Evolutionary conservation across 2,329 filamentous ascomycete species (phyloP).

Genomic region (Calcarisporium arbuscula): DNA sequence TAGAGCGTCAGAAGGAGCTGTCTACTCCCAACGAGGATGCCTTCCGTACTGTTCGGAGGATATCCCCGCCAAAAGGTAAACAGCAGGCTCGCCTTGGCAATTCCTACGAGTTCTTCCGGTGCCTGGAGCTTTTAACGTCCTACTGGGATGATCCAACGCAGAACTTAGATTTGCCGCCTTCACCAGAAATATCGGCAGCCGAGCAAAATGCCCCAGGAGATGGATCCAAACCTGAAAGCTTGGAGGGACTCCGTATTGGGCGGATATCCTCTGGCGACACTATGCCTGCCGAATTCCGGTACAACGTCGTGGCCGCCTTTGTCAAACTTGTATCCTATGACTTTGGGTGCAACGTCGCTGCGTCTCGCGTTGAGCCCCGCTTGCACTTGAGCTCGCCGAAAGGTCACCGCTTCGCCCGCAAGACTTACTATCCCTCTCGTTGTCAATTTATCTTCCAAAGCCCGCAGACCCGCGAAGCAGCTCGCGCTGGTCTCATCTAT

Average conservation of each 20-base stretch:
- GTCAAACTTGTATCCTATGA: slow-evolving; percentile 60
- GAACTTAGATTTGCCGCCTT: slow-evolving; percentile 22
- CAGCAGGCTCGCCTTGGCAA: slow-evolving; percentile 52
- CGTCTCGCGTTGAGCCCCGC: slow-evolving; percentile 52
- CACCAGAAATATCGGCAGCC: slow-evolving; percentile 21
- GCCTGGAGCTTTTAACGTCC: slow-evolving; percentile 50
- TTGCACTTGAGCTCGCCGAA: slow-evolving; percentile 43
- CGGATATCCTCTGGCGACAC: slow-evolving; percentile 45
- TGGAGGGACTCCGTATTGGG: slow-evolving; percentile 9
- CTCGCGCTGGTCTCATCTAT: slow-evolving; percentile 52
- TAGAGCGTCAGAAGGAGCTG: slow-evolving; percentile 53
- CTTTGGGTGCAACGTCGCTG: slow-evolving; percentile 56
- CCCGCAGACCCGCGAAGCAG: slow-evolving; percentile 52
- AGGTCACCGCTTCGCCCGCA: slow-evolving; percentile 25
- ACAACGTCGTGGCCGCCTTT: slow-evolving; percentile 51
- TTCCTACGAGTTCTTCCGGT: slow-evolving; percentile 60
- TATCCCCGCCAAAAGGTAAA: slow-evolving; percentile 48
- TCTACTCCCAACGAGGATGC: slow-evolving; percentile 50
- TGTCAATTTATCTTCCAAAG: slow-evolving; percentile 56
- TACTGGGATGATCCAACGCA: slow-evolving; percentile 58
- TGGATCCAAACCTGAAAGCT: slow-evolving; percentile 8
- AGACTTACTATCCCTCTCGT: slow-evolving; percentile 51
- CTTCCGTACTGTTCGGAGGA: slow-evolving; percentile 54
- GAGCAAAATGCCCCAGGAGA: slow-evolving; percentile 11
- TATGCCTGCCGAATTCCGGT: slow-evolving; percentile 53